Percentiles rank a stretch among this genome's conserved stretches.
phyloP scores from a whole-genome alignment of 495 filamentous ascomycete genomes.

The Mytilinidion resinicola region DNA sequence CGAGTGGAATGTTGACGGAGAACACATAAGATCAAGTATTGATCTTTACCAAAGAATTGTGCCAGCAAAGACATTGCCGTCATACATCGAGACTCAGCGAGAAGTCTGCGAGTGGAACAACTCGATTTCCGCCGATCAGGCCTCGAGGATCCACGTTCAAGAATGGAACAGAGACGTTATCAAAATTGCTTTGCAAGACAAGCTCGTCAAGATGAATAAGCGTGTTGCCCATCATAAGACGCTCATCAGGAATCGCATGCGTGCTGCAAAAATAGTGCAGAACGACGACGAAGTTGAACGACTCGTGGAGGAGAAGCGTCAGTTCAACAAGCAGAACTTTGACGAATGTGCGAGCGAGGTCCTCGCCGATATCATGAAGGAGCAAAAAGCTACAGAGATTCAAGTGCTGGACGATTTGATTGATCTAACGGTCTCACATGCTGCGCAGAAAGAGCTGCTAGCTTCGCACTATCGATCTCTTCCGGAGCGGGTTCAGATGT shows the following conservation, averaged over 20 bases:
- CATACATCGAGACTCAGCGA: neutral
- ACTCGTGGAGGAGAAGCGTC: neutral
- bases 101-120: neutral
- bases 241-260: neutral
- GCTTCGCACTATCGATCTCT: neutral
- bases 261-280: neutral
- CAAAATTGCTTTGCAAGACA: no score
- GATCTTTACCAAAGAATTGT: neutral
- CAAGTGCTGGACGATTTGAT: neutral
- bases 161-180: no score
- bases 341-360: neutral
- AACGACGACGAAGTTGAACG: neutral
- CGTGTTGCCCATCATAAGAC: neutral
- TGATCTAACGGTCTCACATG: neutral
- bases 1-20: neutral
- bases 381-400: neutral
- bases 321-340: neutral
- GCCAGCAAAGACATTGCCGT: neutral
- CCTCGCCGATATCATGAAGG: neutral
- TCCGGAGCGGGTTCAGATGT: neutral
- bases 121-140: neutral
- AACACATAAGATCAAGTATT: neutral
- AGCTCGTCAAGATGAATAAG: no score
- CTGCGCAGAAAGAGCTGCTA: neutral
- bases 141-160: no score